Conservation (phyloP, 176 grass and related monocot species). For the Tillandsia leiboldiana region DNA sequence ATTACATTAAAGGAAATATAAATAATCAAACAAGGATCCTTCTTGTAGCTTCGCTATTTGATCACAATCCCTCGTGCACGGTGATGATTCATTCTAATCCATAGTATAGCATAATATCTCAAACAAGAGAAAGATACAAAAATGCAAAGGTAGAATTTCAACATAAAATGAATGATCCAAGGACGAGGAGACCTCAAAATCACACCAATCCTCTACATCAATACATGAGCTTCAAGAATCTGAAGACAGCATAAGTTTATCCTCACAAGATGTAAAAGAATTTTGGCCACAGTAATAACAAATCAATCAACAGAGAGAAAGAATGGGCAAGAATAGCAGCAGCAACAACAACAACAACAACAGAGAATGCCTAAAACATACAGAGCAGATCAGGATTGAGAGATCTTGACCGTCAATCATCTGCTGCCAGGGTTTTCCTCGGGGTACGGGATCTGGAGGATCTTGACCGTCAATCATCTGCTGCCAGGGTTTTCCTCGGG, state of each 20-base stretch:
- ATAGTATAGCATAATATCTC: too few species aligned
- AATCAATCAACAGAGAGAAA: not conserved
- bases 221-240: not conserved
- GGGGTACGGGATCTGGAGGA: slow-evolving; percentile 4
- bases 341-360: too few species aligned
- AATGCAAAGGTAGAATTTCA: too few species aligned
- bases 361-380: too few species aligned
- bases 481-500: slow-evolving; percentile 13
- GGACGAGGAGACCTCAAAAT: too few species aligned
- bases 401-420: slow-evolving; percentile 10
- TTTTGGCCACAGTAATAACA: not conserved
- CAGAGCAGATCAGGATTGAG: slow-evolving; percentile 28
- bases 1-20: too few species aligned
- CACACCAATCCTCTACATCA: not conserved
- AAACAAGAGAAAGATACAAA: too few species aligned
- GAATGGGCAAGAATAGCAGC: not conserved
- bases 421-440: slow-evolving; percentile 14
- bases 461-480: slow-evolving; percentile 9
- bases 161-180: too few species aligned
- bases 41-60: too few species aligned
- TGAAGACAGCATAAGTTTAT: not conserved
- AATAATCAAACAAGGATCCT: too few species aligned
- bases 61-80: too few species aligned
- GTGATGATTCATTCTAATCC: too few species aligned
- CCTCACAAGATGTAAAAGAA: not conserved